Evolutionary conservation across 73 alveolate species (phyloP).

Genomic region (Tetrahymena thermophila): DNA sequence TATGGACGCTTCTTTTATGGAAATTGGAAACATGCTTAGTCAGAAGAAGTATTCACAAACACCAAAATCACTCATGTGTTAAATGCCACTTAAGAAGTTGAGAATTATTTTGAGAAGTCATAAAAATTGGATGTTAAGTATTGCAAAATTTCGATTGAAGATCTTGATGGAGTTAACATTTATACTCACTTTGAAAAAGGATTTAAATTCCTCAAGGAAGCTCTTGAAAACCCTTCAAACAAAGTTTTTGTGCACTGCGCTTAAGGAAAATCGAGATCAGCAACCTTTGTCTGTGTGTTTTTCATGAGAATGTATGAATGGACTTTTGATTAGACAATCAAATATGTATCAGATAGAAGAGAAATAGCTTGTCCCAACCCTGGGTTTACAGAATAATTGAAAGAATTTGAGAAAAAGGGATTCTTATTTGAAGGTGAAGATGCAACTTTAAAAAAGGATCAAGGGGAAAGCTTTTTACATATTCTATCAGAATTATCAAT

Average conservation of each 20-base stretch:
- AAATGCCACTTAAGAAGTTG: slow-evolving; percentile 56
- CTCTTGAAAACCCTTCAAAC: neutral
- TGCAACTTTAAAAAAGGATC: neutral
- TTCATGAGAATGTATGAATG: slow-evolving; percentile 63
- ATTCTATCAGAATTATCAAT: neutral
- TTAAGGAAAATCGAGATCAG: slow-evolving; percentile 73
- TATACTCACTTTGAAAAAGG: slow-evolving; percentile 35
- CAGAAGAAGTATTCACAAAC: neutral
- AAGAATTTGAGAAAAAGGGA: neutral
- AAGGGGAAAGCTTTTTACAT: neutral
- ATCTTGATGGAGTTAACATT: slow-evolving; percentile 19
- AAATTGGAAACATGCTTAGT: neutral
- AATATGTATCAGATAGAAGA: slow-evolving; percentile 57
- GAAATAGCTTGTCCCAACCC: slow-evolving; percentile 61
- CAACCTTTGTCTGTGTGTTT: slow-evolving; percentile 69
- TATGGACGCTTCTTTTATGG: neutral
- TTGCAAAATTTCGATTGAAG: slow-evolving; percentile 14
- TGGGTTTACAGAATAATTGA: slow-evolving; percentile 60
- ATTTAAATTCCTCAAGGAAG: slow-evolving; percentile 26
- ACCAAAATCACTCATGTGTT: slow-evolving; percentile 61
- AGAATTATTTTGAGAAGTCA: slow-evolving; percentile 58
- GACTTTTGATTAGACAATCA: slow-evolving; percentile 53
- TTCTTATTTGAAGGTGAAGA: neutral
- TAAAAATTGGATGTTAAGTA: neutral
- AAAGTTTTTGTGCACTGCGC: slow-evolving; percentile 82